Evolutionary conservation across 169 alveolate species (phyloP).

Genomic region (Eimeria sp.): DNA sequence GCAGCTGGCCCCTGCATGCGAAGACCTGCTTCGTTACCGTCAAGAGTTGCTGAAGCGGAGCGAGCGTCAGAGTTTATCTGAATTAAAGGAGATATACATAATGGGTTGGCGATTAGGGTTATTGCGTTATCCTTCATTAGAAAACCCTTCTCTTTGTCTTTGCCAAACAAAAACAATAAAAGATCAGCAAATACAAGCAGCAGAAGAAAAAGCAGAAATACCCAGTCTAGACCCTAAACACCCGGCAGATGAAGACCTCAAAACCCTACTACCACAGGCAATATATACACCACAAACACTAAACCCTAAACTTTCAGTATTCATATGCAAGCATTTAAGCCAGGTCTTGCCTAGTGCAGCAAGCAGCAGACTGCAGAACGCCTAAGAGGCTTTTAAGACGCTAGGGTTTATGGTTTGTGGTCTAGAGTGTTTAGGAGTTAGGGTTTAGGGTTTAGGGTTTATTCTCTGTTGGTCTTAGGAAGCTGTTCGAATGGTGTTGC

Average conservation of each 20-base stretch:
- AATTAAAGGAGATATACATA: not conserved
- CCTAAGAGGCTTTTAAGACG: too few species aligned
- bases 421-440: not conserved
- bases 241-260: not conserved
- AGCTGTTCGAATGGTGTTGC: constrained; percentile 37
- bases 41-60: not conserved
- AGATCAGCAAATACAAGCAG: not conserved
- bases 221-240: constrained; percentile 4
- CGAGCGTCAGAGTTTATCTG: not conserved
- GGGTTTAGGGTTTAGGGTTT: constrained; percentile 49
- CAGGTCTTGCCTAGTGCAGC: not conserved
- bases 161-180: not conserved
- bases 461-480: not conserved
- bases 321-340: not conserved
- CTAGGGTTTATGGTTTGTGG: not conserved
- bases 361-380: too few species aligned
- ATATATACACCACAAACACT: not conserved
- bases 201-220: not conserved
- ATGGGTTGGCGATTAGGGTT: constrained; percentile 44
- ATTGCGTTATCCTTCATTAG: not conserved
- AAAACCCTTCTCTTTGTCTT: not conserved
- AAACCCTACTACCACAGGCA: constrained; percentile 20
- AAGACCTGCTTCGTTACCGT: not conserved
- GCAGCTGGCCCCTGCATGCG: constrained; percentile 31
- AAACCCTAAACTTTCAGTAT: not conserved